A percentile compares a stretch with the other conserved stretches of the same genome.
Evolutionary conservation across 129 eudicot species (phyloP).

Genomic region (Artemisia annua): DNA sequence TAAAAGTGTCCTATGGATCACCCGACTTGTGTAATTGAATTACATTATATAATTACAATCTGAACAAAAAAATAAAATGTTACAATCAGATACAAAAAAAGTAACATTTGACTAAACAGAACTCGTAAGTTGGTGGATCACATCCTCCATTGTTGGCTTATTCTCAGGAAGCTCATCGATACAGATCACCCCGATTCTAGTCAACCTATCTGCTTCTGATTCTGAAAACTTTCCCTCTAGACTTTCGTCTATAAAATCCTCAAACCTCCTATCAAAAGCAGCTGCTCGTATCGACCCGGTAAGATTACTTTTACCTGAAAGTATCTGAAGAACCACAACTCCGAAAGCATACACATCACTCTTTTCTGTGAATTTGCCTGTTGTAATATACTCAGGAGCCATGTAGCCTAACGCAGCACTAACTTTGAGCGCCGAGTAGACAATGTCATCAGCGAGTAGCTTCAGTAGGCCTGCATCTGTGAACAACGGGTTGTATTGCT

Average conservation of each 20-base stretch:
- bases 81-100: not conserved
- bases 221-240: conserved; percentile 51
- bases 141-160: conserved; percentile 64
- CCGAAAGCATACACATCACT: conserved; percentile 94
- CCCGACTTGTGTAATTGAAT: too few relatives aligned
- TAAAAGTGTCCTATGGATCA: not conserved
- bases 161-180: conserved; percentile 61
- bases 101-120: conserved; percentile 10
- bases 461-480: conserved; percentile 70
- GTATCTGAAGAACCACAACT: conserved; percentile 70
- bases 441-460: conserved; percentile 85
- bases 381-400: conserved; percentile 93
- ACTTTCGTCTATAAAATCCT: conserved; percentile 56
- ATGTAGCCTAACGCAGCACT: conserved; percentile 92
- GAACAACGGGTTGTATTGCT: conserved; percentile 63
- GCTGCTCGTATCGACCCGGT: conserved; percentile 38
- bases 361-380: conserved; percentile 83
- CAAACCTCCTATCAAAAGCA: conserved; percentile 52
- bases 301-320: conserved; percentile 61
- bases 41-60: conserved; percentile 28
- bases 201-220: conserved; percentile 48
- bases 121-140: conserved; percentile 44
- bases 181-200: conserved; percentile 53
- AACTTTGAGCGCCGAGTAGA: conserved; percentile 79
- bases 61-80: conserved; percentile 19